Percentiles rank a stretch among this genome's conserved stretches.
Conservation (phyloP, 768 basidiomycete genomes). For the Leccinellum luteum region DNA sequence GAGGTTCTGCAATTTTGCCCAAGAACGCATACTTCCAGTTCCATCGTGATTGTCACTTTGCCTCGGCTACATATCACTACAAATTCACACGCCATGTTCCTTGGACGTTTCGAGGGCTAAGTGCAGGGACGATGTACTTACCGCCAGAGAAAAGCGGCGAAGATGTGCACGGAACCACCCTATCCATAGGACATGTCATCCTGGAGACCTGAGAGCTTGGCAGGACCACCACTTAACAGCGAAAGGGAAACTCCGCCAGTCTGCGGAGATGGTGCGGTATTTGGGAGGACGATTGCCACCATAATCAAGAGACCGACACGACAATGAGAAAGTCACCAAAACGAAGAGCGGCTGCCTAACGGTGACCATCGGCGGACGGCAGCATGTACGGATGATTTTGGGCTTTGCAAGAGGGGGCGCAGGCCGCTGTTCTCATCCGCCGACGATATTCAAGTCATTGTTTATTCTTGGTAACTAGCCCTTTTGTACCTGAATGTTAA, state of each 20-base stretch:
- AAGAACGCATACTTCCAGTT: background rate
- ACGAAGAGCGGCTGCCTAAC: background rate
- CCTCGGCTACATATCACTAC: background rate
- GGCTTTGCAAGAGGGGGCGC: background rate
- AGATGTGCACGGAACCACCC: background rate
- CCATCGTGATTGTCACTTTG: background rate
- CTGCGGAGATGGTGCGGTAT: background rate
- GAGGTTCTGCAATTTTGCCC: background rate
- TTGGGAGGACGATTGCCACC: background rate
- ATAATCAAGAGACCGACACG: background rate
- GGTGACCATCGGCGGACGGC: background rate
- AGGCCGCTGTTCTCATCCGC: background rate
- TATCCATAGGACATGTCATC: background rate
- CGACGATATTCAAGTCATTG: background rate
- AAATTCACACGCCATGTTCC: background rate
- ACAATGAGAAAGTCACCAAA: background rate
- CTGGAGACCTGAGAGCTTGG: background rate
- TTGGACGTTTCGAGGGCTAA: background rate
- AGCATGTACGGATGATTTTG: background rate
- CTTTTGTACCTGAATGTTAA: background rate
- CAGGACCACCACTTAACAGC: background rate
- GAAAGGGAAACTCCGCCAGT: background rate
- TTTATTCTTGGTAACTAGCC: background rate
- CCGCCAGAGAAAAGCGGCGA: background rate
- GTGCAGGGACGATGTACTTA: background rate